Conservation (phyloP, 2,329 filamentous ascomycete species). For the Paraphoma chrysanthemicola region DNA sequence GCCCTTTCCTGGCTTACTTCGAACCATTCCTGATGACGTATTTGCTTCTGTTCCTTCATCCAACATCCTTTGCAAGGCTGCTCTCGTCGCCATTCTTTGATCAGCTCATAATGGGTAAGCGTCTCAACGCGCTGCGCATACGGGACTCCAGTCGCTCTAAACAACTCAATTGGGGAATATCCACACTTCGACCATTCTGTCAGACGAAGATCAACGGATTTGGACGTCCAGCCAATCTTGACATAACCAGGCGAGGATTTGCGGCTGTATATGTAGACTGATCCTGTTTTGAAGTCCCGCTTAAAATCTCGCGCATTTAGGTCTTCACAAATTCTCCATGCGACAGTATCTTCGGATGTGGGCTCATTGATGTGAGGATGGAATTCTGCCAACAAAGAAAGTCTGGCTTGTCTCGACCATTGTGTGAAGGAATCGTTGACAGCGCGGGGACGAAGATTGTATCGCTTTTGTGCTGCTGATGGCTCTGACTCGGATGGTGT, state of each 20-base stretch:
- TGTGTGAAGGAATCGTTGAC: background rate
- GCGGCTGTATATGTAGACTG: background rate
- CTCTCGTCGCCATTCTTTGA: conserved; percentile 18
- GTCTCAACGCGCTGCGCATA: conserved; percentile 16
- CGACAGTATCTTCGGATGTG: background rate
- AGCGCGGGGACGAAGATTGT: background rate
- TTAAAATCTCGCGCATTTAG: background rate
- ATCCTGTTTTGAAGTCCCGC: background rate
- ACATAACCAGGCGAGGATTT: background rate
- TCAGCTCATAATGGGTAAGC: conserved; percentile 15
- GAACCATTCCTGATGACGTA: conserved; percentile 8
- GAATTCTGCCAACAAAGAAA: background rate
- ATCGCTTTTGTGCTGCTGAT: background rate
- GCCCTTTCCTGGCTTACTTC: conserved; percentile 10
- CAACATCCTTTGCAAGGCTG: conserved; percentile 1
- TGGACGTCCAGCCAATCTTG: conserved; percentile 1
- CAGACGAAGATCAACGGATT: background rate
- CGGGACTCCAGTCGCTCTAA: conserved; percentile 2
- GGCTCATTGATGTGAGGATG: background rate
- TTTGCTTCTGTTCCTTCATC: background rate
- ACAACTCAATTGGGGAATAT: conserved; percentile 8
- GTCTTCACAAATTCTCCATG: background rate
- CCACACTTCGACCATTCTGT: background rate
- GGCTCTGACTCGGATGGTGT: background rate
- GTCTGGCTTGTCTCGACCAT: background rate